Evolutionary conservation across 2,329 filamentous ascomycete species (phyloP).

Genomic region (Delphinella strobiligena): DNA sequence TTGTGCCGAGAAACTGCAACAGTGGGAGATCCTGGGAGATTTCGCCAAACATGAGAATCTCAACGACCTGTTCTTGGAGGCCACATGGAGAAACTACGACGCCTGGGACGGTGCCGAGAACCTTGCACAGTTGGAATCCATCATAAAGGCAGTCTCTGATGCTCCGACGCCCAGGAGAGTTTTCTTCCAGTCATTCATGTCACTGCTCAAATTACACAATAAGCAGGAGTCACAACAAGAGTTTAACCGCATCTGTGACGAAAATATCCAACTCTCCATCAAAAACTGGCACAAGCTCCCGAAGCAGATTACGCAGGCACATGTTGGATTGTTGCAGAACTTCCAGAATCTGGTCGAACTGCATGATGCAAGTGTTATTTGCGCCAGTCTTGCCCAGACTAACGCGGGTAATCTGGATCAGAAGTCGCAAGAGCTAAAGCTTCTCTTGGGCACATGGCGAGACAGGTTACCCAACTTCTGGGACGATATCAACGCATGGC

Average conservation of each 20-base stretch:
- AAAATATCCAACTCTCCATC: conserved; percentile 93
- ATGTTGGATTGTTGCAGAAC: conserved; percentile 88
- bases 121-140: conserved; percentile 76
- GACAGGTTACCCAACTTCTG: conserved; percentile 93
- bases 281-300: conserved; percentile 99
- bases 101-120: conserved; percentile 84
- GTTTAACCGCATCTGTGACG: conserved; percentile 84
- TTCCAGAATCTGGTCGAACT: conserved; percentile 97
- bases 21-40: conserved; percentile 96
- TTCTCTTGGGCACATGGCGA: conserved; percentile 87
- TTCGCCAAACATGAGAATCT: conserved; percentile 99
- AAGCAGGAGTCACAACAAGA: conserved; percentile 71
- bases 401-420: conserved; percentile 75
- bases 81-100: conserved; percentile 89
- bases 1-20: conserved; percentile 94
- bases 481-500: conserved; percentile 99
- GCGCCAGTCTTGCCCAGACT: conserved; percentile 75
- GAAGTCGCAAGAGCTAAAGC: conserved; percentile 90
- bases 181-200: conserved; percentile 99
- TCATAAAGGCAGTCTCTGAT: conserved; percentile 96
- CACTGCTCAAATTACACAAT: conserved; percentile 83
- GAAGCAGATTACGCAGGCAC: conserved; percentile 81
- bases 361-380: conserved; percentile 95
- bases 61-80: conserved; percentile 88
- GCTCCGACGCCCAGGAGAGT: conserved; percentile 84